Base-by-base conservation (phyloP, 2,329 filamentous ascomycete species). In the Aurifilum marmelostoma region DNA sequence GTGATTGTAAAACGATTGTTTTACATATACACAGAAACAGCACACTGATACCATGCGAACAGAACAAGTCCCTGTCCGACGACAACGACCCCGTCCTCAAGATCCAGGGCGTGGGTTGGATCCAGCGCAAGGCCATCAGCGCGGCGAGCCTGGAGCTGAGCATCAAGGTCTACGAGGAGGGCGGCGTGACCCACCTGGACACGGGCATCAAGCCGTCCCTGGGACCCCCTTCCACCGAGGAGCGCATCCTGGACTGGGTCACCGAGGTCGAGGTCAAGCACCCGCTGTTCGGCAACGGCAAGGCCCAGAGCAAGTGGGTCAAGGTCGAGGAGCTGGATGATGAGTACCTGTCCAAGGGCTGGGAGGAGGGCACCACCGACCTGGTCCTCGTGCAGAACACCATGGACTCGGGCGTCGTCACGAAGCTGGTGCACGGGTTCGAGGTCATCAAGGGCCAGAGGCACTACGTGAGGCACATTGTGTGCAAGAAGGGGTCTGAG, bases 51-150 rank as follows among this genome's bases (percentile, higher is more conserved):
- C 21, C 18, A 34, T n/a, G n/a, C 29, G 12, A 37, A 37, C 62
- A 68, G 66, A 65, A 68, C 66, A 68, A 68, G 32, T 41, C 61
- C 34, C 66, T 73, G 34, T 73, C 72, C 32, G 72, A 71, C 58
- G 69, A 69, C 50, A 71, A 70, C 7, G 72, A 73, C 50, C 67
- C 65, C 37, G 66, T 73, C 21, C 72, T 73, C 54, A 71, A 69
- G 67, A 66, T 69, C 37, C 72, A 73, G 66, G 71, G 71, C 32
- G 71, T 73, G 65, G 71, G 70, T 69, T 73, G 72, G 72, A 54
- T 73, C 65, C 71, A 69, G 67, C 72, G 72, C 71, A 73, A 73
- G 67, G 72, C 71, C 65, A 71, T 73, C 67, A 67, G 68, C 66
- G 65, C 68, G 58, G 69, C 67, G 63, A 69, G 65, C 54, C 58